phyloP scores from a whole-genome alignment of 2,329 filamentous ascomycete genomes.

The Fonsecaea monophora region DNA sequence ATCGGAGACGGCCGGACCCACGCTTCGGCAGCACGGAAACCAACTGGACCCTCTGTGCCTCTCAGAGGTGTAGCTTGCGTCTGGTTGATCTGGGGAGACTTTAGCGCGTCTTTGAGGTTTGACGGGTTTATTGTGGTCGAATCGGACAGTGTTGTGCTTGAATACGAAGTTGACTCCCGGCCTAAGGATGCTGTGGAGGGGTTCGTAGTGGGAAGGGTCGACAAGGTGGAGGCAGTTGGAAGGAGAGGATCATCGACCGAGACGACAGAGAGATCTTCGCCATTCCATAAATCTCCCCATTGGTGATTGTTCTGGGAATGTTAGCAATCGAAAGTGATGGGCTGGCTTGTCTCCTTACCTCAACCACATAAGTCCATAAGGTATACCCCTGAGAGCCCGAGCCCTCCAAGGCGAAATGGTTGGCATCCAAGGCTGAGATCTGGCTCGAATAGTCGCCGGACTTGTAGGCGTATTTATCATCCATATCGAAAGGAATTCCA shows the following conservation, averaged over 20 bases:
- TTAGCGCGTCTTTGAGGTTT: slow-evolving; percentile 77
- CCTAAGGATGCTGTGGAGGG: slow-evolving; percentile 48
- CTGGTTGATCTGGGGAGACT: slow-evolving; percentile 62
- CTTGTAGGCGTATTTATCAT: slow-evolving; percentile 92
- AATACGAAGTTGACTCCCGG: slow-evolving; percentile 58
- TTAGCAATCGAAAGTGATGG: slow-evolving; percentile 10
- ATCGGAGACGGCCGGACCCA: slow-evolving; percentile 87
- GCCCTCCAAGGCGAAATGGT: slow-evolving; percentile 90
- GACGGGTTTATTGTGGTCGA: slow-evolving; percentile 68
- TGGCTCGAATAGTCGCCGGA: slow-evolving; percentile 95
- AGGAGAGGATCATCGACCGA: slow-evolving; percentile 78
- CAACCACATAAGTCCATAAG: slow-evolving; percentile 82
- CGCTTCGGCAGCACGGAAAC: slow-evolving; percentile 89
- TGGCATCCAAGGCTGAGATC: slow-evolving; percentile 90
- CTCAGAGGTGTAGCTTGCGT: slow-evolving; percentile 44
- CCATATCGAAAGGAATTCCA: slow-evolving; percentile 98
- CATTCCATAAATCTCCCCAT: slow-evolving; percentile 95
- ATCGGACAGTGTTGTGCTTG: slow-evolving; percentile 56
- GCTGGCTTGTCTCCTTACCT: slow-evolving; percentile 57
- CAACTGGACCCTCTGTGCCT: slow-evolving; percentile 45
- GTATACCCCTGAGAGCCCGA: slow-evolving; percentile 84
- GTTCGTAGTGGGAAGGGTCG: slow-evolving; percentile 45
- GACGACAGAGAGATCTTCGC: slow-evolving; percentile 91
- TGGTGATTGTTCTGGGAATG: slow-evolving; percentile 75
- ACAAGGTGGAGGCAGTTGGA: slow-evolving; percentile 44